Evolutionary conservation across 202 grass and related monocot genomes (phyloP), one percentile per base, ranked within the genome.

Genomic region (Alloteropsis angusta): DNA sequence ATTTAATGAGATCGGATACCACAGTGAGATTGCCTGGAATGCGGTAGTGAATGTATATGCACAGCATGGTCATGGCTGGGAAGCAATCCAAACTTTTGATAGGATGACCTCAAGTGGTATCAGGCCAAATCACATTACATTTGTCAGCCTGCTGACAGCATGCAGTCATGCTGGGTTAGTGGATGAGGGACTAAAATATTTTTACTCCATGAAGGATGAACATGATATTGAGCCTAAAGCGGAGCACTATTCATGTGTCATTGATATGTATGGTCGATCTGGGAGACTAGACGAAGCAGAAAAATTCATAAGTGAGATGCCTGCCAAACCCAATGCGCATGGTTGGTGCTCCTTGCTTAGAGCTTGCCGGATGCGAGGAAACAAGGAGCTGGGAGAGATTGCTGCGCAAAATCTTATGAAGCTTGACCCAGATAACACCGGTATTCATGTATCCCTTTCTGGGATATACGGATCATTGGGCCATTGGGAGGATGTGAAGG

Each of bases 121-220:
- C 68, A 77, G 65, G 48, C 88, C 91, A 79, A 90, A 91, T 71
- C 70, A 86, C 62, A 84, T 84, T 70, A 79, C 88, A 35, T 88
- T 91, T 83, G 78, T 94, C 63, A 83, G 68, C 45, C 72, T 88
- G 17, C 55, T 94, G 72, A 82, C 74, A 25, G 85, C 88, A 74
- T 94, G 91, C 52, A 88, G 85, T 72, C 85, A 87, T 78, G 60
- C 86, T 46, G 91, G 91, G 43, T 82, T 87, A 73, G 88, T 94
- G 70, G 83, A 91, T 1, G 48, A 94, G 47, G 91, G 91, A 56
- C 65, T 82, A 35, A 56, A 71, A 68, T 83, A 85, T 48, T 91
- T 91, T 72, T 35, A 88, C 59, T 91, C 88, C 56, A 94, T 94
- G 92, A 87, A 80, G 84, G 82, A 68, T 48, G 68, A 25, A 25